A percentile compares a stretch with the other conserved stretches of the same genome.
phyloP scores from a whole-genome alignment of 140 eudicot genomes.

The Oenanthe javanica region DNA sequence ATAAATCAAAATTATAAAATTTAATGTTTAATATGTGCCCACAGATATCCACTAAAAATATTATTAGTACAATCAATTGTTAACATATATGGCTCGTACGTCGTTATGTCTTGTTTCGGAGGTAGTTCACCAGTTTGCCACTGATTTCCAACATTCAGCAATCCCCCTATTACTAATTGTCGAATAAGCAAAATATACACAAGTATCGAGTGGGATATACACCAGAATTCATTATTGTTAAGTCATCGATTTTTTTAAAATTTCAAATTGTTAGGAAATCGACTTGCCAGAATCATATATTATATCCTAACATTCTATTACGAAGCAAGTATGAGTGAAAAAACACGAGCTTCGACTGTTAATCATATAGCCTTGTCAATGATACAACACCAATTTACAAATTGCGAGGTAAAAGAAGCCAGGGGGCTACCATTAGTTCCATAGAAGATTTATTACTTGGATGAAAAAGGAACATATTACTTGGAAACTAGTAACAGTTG shows the following conservation, averaged over 20 bases:
- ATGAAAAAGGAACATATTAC: background rate
- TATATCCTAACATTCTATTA: too few relatives aligned
- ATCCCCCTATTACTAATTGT: background rate
- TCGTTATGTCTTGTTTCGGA: background rate
- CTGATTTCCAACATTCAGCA: background rate
- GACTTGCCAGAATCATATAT: too few relatives aligned
- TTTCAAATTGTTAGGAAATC: too few relatives aligned
- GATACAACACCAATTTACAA: background rate
- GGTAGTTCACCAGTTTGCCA: background rate
- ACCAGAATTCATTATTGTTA: too few relatives aligned
- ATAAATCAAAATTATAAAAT: too few relatives aligned
- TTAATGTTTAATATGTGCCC: too few relatives aligned
- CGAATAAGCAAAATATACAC: background rate
- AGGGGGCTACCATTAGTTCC: background rate
- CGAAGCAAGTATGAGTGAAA: too few relatives aligned
- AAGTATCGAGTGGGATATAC: too few relatives aligned
- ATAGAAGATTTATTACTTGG: background rate
- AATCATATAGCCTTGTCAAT: background rate
- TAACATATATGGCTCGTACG: background rate
- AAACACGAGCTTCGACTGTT: too few relatives aligned
- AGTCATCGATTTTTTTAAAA: too few relatives aligned
- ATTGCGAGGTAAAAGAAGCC: background rate
- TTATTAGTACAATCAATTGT: background rate
- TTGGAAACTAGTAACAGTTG: background rate
- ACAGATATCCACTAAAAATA: too few relatives aligned